Evolutionary conservation across 140 eudicot genomes (phyloP).

Genomic region (Bidens hawaiensis): DNA sequence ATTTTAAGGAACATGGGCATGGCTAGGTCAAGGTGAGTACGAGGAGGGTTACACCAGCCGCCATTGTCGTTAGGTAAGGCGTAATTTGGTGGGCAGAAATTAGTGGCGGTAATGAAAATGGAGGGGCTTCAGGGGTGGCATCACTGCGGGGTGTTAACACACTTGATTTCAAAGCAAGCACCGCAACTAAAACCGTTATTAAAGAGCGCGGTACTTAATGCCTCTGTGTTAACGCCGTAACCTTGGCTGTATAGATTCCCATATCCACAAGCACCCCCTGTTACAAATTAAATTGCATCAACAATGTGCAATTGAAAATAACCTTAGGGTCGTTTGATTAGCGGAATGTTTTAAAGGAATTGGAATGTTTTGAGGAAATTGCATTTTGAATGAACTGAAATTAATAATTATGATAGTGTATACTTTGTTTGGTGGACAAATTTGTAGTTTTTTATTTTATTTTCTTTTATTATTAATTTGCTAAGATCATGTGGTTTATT

Average conservation of each 20-base stretch:
- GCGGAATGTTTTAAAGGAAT: too few species aligned
- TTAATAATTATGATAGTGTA: too few species aligned
- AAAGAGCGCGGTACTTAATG: conserved; percentile 68
- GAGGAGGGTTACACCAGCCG: conserved; percentile 93
- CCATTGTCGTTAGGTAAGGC: conserved; percentile 73
- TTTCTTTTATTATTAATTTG: too few species aligned
- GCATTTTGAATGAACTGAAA: too few species aligned
- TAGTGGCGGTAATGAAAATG: conserved; percentile 74
- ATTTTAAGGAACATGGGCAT: conserved; percentile 83
- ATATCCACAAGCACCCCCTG: conserved; percentile 79
- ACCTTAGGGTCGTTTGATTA: too few species aligned
- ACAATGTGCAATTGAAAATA: not conserved
- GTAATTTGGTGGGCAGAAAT: conserved; percentile 84
- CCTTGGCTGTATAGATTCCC: conserved; percentile 90
- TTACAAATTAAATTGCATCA: not conserved
- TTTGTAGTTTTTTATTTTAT: too few species aligned
- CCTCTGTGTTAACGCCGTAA: conserved; percentile 86
- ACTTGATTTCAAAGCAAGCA: conserved; percentile 72
- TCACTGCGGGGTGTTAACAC: conserved; percentile 52
- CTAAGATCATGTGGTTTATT: too few species aligned
- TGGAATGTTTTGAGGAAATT: too few species aligned
- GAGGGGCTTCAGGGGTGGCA: conserved; percentile 82
- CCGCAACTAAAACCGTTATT: conserved; percentile 80
- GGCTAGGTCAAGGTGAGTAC: conserved; percentile 85
- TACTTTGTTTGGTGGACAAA: too few species aligned